Base-by-base conservation (phyloP, 257 asterid genomes). In the Oldenlandia corymbosa region DNA sequence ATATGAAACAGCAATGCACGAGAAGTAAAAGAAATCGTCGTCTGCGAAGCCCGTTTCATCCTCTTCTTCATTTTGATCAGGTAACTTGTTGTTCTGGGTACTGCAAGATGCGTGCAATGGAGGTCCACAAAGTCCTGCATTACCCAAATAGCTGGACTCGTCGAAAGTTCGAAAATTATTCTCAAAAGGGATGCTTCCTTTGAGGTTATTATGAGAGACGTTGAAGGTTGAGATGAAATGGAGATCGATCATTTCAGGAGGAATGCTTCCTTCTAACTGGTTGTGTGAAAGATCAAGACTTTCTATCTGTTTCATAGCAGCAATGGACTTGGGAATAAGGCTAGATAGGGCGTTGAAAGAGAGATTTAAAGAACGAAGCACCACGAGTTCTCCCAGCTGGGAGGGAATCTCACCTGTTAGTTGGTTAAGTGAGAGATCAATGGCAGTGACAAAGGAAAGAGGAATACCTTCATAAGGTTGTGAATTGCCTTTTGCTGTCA, bases 21-120 rank as follows among this genome's bases (percentile, higher is more conserved):
- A 71, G 71, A 32, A 65, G 75, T 57, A 71, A 58, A 71, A 58
- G 34, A 58, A 65, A 53, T 62, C 74, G 24, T 68, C 31, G 62
- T 62, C 74, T 21, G 58, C 66, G 58, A 65, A 21, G 23, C 67
- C 66, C 26, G 39, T 30, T 4, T 14, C 13, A 27, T 27, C 75
- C 28, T 56, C 56, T 28, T 59, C 67, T 48, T 65, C 67, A 50
- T 58, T 43, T 17, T 58, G 67, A 54, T 58, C 57, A 65, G 39
- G 39, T 34, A 3, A 3, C 39, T 34, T 34, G 6, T 34, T 34
- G 39, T 34, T n/a, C n/a, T 32, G 70, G 6, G 63, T 18, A 17
- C 26, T 24, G 24, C 72, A 59, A 54, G 16, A 36, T 28, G 48
- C 52, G 32, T 43, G 53, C 28, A 72, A 31, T 52, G 76, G 76